These are phyloP conservation scores for Lactarius evosmus DNA, from an alignment of 768 basidiomycete genomes.

Conservation along the genomic window DNA sequence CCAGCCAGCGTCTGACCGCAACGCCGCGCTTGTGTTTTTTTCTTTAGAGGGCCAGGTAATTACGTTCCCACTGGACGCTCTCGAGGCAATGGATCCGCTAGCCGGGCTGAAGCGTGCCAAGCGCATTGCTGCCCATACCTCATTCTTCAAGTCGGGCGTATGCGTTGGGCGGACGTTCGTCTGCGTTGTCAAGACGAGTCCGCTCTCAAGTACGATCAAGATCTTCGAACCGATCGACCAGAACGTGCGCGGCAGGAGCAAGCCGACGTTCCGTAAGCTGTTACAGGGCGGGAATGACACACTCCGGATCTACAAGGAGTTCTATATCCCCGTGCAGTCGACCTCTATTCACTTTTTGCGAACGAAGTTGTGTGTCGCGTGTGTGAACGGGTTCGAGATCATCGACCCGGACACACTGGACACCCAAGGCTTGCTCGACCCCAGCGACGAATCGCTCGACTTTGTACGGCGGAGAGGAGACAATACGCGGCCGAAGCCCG, in stretches of 20 bases:
- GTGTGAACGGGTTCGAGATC: conserved; percentile 97
- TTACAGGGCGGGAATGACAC: conserved; percentile 95
- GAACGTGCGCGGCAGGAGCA: conserved; percentile 68
- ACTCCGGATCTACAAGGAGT: conserved; percentile 93
- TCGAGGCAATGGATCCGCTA: conserved; percentile 87
- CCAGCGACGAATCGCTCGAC: conserved; percentile 84
- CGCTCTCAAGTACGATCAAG: conserved; percentile 96
- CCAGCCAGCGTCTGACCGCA: not conserved
- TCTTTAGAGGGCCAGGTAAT: conserved; percentile 85
- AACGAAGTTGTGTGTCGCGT: conserved; percentile 95
- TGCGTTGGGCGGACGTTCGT: conserved; percentile 90
- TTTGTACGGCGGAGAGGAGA: conserved; percentile 86
- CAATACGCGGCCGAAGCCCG: conserved; percentile 82
- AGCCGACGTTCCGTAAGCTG: conserved; percentile 92
- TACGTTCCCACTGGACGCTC: conserved; percentile 90
- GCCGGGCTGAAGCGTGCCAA: conserved; percentile 92
- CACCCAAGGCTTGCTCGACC: conserved; percentile 94
- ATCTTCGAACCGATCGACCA: conserved; percentile 95
- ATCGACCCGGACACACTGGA: conserved; percentile 96
- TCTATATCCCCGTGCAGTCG: conserved; percentile 97
- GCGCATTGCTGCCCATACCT: conserved; percentile 91
- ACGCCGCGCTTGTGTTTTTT: not conserved
- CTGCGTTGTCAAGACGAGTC: conserved; percentile 95
- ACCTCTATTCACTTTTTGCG: conserved; percentile 96
- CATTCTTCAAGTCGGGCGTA: conserved; percentile 95